phyloP scores from a whole-genome alignment of 768 basidiomycete species.

The Tephrocybe sp. region DNA sequence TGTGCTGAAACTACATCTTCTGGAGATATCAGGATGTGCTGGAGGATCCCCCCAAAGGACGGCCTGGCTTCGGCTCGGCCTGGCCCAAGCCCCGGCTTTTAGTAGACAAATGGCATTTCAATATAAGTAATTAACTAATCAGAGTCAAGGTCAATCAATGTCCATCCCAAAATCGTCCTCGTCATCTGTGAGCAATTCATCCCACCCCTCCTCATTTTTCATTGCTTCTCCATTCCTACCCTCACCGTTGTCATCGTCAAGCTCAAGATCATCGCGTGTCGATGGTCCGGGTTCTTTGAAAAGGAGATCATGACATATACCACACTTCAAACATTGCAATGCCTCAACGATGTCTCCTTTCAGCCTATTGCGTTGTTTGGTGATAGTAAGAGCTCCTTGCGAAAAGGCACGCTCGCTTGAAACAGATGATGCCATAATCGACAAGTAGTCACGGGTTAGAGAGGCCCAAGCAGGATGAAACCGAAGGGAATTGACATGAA shows the following conservation, averaged over 20 bases:
- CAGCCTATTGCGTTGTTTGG: constrained; percentile 31
- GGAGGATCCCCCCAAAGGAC: neutral
- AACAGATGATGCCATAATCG: constrained; percentile 39
- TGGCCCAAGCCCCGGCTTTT: too few relatives aligned
- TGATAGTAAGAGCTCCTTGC: constrained; percentile 36
- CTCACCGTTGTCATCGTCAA: neutral
- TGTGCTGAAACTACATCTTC: neutral
- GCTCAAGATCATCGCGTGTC: neutral
- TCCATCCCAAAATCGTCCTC: neutral
- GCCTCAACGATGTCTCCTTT: constrained; percentile 36
- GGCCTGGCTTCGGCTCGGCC: too few relatives aligned
- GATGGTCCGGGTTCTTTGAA: constrained; percentile 20
- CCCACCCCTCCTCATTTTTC: neutral
- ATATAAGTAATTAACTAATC: neutral
- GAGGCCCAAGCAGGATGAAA: constrained; percentile 34
- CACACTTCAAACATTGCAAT: constrained; percentile 28
- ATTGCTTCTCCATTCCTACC: neutral
- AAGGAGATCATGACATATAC: constrained; percentile 20
- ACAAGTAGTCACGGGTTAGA: constrained; percentile 34
- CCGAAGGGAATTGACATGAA: too few relatives aligned
- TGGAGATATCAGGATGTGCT: neutral
- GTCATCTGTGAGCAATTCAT: neutral
- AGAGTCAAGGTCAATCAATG: neutral
- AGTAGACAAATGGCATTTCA: constrained; percentile 8
- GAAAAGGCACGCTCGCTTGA: constrained; percentile 42